Base-by-base conservation (phyloP, 257 asterid species). In the Haberlea rhodopensis region DNA sequence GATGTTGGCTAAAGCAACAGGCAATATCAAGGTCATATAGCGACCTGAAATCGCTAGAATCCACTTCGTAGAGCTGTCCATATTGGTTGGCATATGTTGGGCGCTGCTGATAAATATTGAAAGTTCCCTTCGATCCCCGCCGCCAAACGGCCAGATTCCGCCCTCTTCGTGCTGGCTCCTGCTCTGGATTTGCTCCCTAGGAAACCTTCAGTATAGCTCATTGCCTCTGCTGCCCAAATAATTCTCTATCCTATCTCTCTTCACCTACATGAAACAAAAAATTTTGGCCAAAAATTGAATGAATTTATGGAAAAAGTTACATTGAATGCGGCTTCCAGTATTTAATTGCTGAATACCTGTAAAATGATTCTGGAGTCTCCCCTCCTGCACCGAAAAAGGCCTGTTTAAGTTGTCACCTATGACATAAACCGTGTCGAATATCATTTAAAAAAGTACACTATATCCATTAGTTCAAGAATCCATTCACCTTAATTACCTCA, bases 121-220 rank as follows among this genome's bases (percentile, higher is more conserved):
- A 23, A 0, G 73, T 26, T n/a, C 76, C 74, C 54, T 73, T 77
- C 0, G 81, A 68, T 52, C 77, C 87, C 83, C 85, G 1, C 80
- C 85, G 3, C 80, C 76, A 34, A 88, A 86, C 0, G 96, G 94
- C 95, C 94, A 88, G 63, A 80, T 62, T 10, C 87, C 85, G 26
- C 87, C 91, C 62, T 76, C 84, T 46, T 70, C 82, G 18, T 76
- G 85, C 4, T 10, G 86, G 71, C 90, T 76, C 80, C 86, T 9
- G 2, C 76, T 64, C 75, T 68, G 67, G 48, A 86, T 75, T 58
- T 88, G 95, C 77, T 88, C 89, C 34, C 67, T 64, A n/a, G 0
- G 95, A 77, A 0, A 88, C 94, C 74, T 73, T 82, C 5, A 88
- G 11, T 22, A 91, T 76, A 0, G 27, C 71, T 1, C 91, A 92